These are phyloP conservation scores for Eucalyptus polyanthemos DNA, from an alignment of 345 rosid genomes.

Conservation along the genomic window DNA sequence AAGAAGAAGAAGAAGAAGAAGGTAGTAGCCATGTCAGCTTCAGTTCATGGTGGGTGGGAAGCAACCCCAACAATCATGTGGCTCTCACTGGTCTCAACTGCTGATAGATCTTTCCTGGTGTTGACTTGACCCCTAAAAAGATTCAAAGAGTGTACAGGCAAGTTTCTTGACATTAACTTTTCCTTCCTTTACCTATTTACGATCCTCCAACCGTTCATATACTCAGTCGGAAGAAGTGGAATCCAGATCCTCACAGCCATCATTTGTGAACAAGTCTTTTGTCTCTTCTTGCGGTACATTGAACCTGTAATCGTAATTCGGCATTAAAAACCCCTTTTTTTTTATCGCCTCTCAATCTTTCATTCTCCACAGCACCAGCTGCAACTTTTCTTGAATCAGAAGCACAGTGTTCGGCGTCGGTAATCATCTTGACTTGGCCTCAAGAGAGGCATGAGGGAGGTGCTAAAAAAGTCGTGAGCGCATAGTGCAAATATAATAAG, in stretches of 20 bases:
- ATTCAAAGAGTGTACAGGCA: background rate
- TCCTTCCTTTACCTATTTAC: background rate
- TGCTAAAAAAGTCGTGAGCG: slow-evolving; percentile 12
- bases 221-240: background rate
- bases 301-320: background rate
- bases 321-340: background rate
- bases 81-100: slow-evolving; percentile 12
- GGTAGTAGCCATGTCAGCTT: slow-evolving; percentile 18
- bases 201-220: background rate
- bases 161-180: background rate
- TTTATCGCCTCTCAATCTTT: background rate
- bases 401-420: background rate
- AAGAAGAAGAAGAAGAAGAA: background rate
- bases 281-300: background rate
- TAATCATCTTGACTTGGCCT: background rate
- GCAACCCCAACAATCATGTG: slow-evolving; percentile 15
- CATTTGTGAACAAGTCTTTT: background rate
- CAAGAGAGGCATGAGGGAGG: slow-evolving; percentile 32
- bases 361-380: background rate
- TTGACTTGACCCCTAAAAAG: background rate
- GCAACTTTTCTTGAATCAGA: background rate
- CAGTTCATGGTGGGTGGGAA: slow-evolving; percentile 42
- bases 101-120: background rate
- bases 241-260: background rate
- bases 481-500: background rate